A percentile compares a stretch with the other conserved stretches of the same genome.
phyloP scores from a whole-genome alignment of 257 asterid species.

The Rubia yunnanensis region DNA sequence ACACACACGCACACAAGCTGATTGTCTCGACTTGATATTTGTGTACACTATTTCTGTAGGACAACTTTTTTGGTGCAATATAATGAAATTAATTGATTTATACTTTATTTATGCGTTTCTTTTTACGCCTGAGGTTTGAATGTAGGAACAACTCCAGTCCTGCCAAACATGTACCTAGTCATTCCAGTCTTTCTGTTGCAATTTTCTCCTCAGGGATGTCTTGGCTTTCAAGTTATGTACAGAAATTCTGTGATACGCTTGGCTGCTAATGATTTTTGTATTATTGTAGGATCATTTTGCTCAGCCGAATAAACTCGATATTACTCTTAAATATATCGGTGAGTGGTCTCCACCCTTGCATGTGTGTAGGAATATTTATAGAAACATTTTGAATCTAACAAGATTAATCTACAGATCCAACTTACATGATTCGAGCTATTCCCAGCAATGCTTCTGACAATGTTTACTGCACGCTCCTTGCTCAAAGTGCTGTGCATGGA shows the following conservation, averaged over 20 bases:
- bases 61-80: background rate
- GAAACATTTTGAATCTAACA: slow-evolving; percentile 5
- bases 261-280: slow-evolving; percentile 17
- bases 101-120: background rate
- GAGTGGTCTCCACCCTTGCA: slow-evolving; percentile 5
- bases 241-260: background rate
- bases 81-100: background rate
- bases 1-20: background rate
- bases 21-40: background rate
- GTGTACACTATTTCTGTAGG: background rate
- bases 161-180: background rate
- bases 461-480: slow-evolving; percentile 48
- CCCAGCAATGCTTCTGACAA: slow-evolving; percentile 53
- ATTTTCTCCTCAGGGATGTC: background rate
- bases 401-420: slow-evolving; percentile 31
- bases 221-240: background rate
- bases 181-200: background rate
- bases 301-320: slow-evolving; percentile 16
- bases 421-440: slow-evolving; percentile 52
- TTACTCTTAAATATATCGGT: slow-evolving; percentile 46
- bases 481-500: slow-evolving; percentile 54
- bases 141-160: background rate
- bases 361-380: background rate
- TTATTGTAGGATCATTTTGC: slow-evolving; percentile 37
- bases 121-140: background rate